Conservation (phyloP, 441 rosid genomes). For the Corymbia calophylla region DNA sequence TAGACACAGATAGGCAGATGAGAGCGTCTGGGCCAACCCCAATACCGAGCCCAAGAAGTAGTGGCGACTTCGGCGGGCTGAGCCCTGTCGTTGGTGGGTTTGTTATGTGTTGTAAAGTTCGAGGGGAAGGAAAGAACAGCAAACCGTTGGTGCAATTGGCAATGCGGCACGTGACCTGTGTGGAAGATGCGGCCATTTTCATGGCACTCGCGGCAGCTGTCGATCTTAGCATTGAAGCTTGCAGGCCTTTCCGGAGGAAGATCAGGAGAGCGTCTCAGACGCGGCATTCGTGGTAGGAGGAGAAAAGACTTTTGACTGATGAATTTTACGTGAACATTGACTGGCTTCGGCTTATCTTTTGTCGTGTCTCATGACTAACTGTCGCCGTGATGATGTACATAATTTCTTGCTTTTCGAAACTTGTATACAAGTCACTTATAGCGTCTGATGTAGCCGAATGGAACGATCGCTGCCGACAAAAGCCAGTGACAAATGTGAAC, state of each 20-base stretch:
- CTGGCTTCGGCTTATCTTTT: slow-evolving; percentile 6
- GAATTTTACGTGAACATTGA: slow-evolving; percentile 9
- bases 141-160: slow-evolving; percentile 82
- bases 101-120: slow-evolving; percentile 91
- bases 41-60: slow-evolving; percentile 86
- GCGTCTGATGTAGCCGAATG: neutral
- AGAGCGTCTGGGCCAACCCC: slow-evolving; percentile 48
- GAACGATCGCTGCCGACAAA: neutral
- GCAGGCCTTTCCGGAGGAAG: slow-evolving; percentile 78
- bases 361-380: slow-evolving; percentile 7
- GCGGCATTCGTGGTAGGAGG: slow-evolving; percentile 48
- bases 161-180: slow-evolving; percentile 83
- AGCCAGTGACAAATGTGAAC: neutral
- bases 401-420: slow-evolving; percentile 7
- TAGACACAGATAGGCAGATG: slow-evolving; percentile 77
- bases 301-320: slow-evolving; percentile 4
- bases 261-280: slow-evolving; percentile 39
- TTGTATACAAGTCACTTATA: neutral
- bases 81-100: slow-evolving; percentile 58
- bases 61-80: slow-evolving; percentile 80
- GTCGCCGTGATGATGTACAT: slow-evolving; percentile 25
- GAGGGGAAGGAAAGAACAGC: slow-evolving; percentile 86
- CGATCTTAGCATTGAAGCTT: slow-evolving; percentile 87
- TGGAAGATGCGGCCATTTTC: slow-evolving; percentile 97
- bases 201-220: slow-evolving; percentile 96